Conservation (phyloP, 163 green algal species). For the Scenedesmus sp. region DNA sequence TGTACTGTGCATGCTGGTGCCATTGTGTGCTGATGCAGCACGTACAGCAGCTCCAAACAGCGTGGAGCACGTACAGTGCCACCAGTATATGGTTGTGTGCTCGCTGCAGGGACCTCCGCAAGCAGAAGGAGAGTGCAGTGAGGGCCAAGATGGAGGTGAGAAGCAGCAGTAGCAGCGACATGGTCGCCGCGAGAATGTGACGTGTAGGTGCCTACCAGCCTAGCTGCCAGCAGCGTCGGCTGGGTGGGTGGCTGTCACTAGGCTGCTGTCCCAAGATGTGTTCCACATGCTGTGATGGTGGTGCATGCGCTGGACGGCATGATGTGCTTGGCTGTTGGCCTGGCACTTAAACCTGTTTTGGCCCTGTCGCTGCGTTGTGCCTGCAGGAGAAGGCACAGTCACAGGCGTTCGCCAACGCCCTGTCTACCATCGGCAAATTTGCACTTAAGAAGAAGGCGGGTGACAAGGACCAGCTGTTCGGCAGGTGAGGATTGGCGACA, state of each 20-base stretch:
- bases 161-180: background rate
- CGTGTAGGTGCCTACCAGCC: background rate
- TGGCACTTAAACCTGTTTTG: background rate
- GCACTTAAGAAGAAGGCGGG: constrained; percentile 92
- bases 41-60: too few relatives aligned
- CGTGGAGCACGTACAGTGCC: background rate
- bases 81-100: background rate
- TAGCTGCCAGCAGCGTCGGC: background rate
- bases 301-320: background rate
- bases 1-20: too few relatives aligned
- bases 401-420: constrained; percentile 85
- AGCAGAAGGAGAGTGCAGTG: constrained; percentile 71
- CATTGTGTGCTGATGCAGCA: background rate
- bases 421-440: constrained; percentile 95
- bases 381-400: constrained; percentile 74
- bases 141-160: constrained; percentile 61
- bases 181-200: background rate
- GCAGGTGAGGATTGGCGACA: constrained; percentile 53
- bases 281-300: background rate
- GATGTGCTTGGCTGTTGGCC: background rate
- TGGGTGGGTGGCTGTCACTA: background rate
- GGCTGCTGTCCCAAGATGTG: background rate
- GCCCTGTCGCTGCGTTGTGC: background rate
- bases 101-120: constrained; percentile 69
- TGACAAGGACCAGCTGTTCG: constrained; percentile 84